phyloP scores from a whole-genome alignment of 805 yeast genomes.

The Pichia pseudocactophila region DNA sequence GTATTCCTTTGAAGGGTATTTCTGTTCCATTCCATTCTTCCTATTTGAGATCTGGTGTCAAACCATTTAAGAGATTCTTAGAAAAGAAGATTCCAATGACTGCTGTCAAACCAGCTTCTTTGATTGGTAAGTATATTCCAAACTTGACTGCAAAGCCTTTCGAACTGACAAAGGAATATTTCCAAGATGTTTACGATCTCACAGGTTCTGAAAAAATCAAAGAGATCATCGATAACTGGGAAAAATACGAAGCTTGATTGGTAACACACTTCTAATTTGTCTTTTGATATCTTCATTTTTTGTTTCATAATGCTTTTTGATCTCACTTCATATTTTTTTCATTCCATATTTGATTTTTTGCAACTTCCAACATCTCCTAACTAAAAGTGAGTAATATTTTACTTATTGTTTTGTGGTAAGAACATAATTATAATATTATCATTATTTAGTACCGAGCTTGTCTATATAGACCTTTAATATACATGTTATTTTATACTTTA shows the following conservation, averaged over 20 bases:
- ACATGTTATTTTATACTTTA: not conserved
- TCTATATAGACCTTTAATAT: slow-evolving; percentile 2
- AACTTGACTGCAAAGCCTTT: slow-evolving; percentile 98
- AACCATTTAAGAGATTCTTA: slow-evolving; percentile 97
- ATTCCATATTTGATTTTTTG: not conserved
- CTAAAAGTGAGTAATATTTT: not conserved
- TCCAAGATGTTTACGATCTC: slow-evolving; percentile 88
- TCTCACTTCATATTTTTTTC: not conserved
- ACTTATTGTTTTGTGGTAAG: slow-evolving; percentile 13
- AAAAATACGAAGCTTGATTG: slow-evolving; percentile 52
- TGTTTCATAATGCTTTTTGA: not conserved
- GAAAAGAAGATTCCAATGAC: slow-evolving; percentile 91
- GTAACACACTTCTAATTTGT: not conserved
- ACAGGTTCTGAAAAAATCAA: slow-evolving; percentile 90
- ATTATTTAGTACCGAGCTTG: not conserved
- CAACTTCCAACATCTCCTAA: slow-evolving; percentile 1
- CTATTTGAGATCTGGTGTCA: slow-evolving; percentile 96
- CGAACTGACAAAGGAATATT: slow-evolving; percentile 91
- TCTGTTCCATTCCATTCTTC: slow-evolving; percentile 99
- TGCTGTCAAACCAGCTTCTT: slow-evolving; percentile 89
- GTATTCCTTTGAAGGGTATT: slow-evolving; percentile 95
- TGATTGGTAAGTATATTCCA: slow-evolving; percentile 94
- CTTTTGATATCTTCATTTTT: not conserved
- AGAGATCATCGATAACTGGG: slow-evolving; percentile 92
- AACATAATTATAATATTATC: not conserved